Evolutionary conservation across 1,139 yeast species (phyloP).

Genomic region (Hansenula anomala): DNA sequence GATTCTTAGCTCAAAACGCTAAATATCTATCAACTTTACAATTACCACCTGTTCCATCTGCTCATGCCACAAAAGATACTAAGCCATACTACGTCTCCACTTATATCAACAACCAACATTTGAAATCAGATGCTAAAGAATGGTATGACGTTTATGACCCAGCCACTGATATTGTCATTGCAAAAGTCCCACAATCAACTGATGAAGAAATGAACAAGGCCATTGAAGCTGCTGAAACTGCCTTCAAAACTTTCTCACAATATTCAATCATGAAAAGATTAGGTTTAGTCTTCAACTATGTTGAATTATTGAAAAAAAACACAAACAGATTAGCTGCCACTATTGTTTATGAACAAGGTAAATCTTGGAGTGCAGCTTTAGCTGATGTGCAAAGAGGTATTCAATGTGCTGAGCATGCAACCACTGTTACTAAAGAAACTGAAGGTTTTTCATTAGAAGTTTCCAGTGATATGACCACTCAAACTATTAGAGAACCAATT

Average conservation of each 20-base stretch:
- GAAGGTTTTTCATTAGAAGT: constrained; percentile 68
- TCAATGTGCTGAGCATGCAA: constrained; percentile 69
- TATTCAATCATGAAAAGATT: constrained; percentile 64
- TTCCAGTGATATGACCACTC: constrained; percentile 73
- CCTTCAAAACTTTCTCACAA: constrained; percentile 57
- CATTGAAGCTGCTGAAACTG: constrained; percentile 57
- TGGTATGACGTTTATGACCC: constrained; percentile 80
- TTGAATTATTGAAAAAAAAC: constrained; percentile 59
- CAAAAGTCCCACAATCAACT: constrained; percentile 71
- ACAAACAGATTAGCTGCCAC: constrained; percentile 69
- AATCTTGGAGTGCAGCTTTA: constrained; percentile 70
- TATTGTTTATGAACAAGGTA: constrained; percentile 78
- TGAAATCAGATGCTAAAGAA: constrained; percentile 48
- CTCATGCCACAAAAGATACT: constrained; percentile 32
- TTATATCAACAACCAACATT: constrained; percentile 54
- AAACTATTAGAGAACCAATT: constrained; percentile 60
- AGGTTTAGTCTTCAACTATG: constrained; percentile 72
- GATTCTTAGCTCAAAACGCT: constrained; percentile 3
- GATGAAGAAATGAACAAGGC: constrained; percentile 63
- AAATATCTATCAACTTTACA: constrained; percentile 23
- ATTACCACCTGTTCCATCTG: constrained; percentile 29
- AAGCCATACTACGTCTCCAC: constrained; percentile 46
- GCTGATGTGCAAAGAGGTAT: constrained; percentile 80
- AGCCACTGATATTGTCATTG: constrained; percentile 63
- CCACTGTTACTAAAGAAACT: constrained; percentile 58